Base-by-base conservation (phyloP, 1,284 basidiomycete species). In the Sporisorium exsertum region DNA sequence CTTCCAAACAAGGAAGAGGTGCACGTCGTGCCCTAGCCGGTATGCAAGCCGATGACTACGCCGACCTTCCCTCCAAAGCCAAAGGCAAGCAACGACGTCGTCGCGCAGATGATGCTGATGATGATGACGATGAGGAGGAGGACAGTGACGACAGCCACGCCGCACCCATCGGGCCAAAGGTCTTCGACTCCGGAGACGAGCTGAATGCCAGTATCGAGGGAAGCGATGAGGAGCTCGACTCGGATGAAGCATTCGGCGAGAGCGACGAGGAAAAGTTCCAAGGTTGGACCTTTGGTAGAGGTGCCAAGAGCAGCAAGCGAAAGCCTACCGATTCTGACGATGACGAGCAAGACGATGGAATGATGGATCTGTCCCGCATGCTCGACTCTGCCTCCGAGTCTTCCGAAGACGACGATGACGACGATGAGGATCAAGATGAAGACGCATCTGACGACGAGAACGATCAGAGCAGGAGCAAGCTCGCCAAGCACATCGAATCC, bases 171-270 rank as follows among this genome's bases (percentile, higher is more conserved):
- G 71, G 72, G 5, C 80, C 80, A 0, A 76, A 75, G 20, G 74
- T 82, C 18, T 81, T 79, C 24, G 72, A 81, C 49, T 74, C 80
- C 51, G 73, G 77, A 13, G 79, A 80, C 51, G 79, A 81, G 67
- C 16, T 76, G 33, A 64, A 77, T 33, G 72, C 58, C 18, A 57
- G 68, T 24, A 76, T 81, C 45, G 63, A 75, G 42, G 72, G 69
- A 7, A 79, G 78, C n/a, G 83, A 85, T 52, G 81, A 83, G 49
- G 83, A 85, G 57, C 78, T 85, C 24, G 84, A 85, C 51, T 77
- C 72, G 9, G 84, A 85, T 52, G 83, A 85, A 33, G 84, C 84
- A 9, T 85, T 84, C 55, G 84, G 77, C 33, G 79, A 82, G 43
- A 75, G 74, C 61, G 84, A 84, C 58, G 81, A 85, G 42, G 81